Conservation (phyloP, 495 filamentous ascomycete genomes). For the Symbiotaphrina buchneri region DNA sequence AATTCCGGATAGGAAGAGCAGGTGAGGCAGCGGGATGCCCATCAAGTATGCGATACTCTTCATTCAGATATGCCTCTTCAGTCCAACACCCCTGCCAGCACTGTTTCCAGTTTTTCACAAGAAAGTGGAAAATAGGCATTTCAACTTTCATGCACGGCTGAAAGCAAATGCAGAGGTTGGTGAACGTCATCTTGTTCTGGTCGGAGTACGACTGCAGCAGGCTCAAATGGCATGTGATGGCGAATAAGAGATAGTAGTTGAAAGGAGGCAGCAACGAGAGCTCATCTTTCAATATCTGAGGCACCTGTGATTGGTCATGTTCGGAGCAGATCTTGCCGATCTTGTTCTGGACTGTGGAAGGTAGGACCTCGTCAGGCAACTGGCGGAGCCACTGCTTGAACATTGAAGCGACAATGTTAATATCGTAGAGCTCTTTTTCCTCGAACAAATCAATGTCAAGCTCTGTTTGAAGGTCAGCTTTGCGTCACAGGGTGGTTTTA, state of each 20-base stretch:
- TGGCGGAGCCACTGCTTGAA: slow-evolving; percentile 89
- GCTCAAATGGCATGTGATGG: slow-evolving; percentile 82
- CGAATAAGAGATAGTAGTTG: slow-evolving; percentile 90
- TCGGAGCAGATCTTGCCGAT: slow-evolving; percentile 50
- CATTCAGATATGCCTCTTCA: slow-evolving; percentile 54
- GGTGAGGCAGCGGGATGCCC: slow-evolving; percentile 5
- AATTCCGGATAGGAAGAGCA: not conserved
- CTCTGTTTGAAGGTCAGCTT: slow-evolving; percentile 21
- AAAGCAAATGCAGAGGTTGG: slow-evolving; percentile 83
- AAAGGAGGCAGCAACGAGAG: slow-evolving; percentile 76
- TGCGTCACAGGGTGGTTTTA: not conserved
- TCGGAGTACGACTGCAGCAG: slow-evolving; percentile 66
- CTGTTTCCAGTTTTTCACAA: slow-evolving; percentile 78
- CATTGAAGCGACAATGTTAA: slow-evolving; percentile 82
- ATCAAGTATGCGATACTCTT: slow-evolving; percentile 45
- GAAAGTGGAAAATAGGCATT: slow-evolving; percentile 70
- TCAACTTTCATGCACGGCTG: slow-evolving; percentile 88
- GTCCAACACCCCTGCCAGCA: slow-evolving; percentile 93
- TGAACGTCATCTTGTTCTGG: slow-evolving; percentile 87
- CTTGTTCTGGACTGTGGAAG: slow-evolving; percentile 50
- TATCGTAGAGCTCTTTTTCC: slow-evolving; percentile 66
- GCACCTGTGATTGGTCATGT: slow-evolving; percentile 45
- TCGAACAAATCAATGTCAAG: slow-evolving; percentile 70
- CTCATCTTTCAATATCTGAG: slow-evolving; percentile 66
- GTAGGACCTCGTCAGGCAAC: slow-evolving; percentile 76